Evolutionary conservation across 371 early-diverging fungal genomes (phyloP), one percentile per base, ranked within the genome.

Genomic region (Homolaphlyctis polyrhiza): DNA sequence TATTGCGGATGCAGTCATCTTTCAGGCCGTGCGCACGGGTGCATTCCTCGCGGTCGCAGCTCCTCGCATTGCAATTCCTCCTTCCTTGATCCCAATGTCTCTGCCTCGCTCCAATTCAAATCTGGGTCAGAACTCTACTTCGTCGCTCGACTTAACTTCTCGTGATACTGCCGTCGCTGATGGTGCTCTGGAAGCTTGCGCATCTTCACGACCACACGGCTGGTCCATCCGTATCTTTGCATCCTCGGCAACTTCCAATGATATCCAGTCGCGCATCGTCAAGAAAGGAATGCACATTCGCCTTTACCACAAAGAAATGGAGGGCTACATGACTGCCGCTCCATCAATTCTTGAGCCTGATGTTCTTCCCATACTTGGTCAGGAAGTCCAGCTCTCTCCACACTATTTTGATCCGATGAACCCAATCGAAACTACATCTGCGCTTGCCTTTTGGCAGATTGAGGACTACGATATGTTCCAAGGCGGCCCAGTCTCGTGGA

Each of bases 241-340:
- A 3, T 18, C n/a, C 3, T 18, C 47, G 3, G 3, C 8, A 3
- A 25, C 47, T 25, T n/a, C 18, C 18, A 3, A 18, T n/a, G 47
- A 47, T 3, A 2, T 25, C 8, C 3, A 4, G 2, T 47, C 47
- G 47, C 47, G 47, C 2, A 4, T 8, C 8, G 28, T 71, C 43
- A 52, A 47, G 28, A 62, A 55, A 0, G 82, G 80, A 1, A 75
- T 77, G 45, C 75, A 71, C 62, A 70, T 85, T 35, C 69, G 82
- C 1, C 70, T 85, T 27, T 85, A 82, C 60, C 85, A 85, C 57
- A 81, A 82, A 58, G 85, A 85, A 60, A 74, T 73, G 67, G 80
- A 79, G 51, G 79, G 73, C 13, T 85, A 85, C 62, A 69, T 75
- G 32, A 68, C 70, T 21, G 66, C 69, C 65, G 70, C 39, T 16